phyloP scores from a whole-genome alignment of 2,329 filamentous ascomycete genomes.

The Cryphonectria nitschkei region DNA sequence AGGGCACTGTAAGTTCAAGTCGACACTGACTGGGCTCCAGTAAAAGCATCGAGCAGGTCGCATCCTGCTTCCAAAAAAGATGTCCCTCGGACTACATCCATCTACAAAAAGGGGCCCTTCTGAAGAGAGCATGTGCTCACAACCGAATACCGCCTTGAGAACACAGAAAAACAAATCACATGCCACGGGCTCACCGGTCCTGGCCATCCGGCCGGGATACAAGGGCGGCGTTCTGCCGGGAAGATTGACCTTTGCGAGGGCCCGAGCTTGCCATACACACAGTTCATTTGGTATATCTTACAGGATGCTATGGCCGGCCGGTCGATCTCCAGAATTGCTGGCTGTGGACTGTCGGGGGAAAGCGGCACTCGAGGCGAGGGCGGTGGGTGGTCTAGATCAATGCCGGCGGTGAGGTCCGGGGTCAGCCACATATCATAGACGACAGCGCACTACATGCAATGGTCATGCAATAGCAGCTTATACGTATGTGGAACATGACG shows the following conservation, averaged over 20 bases:
- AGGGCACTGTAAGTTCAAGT: neutral
- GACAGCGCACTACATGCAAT: too few relatives aligned
- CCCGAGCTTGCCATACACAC: neutral
- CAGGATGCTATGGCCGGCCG: neutral
- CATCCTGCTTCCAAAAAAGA: too few relatives aligned
- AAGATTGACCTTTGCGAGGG: neutral
- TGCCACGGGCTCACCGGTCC: neutral
- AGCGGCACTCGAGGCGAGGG: neutral
- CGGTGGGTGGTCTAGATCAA: neutral
- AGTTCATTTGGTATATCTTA: neutral
- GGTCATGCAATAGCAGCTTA: neutral
- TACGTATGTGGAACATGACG: neutral
- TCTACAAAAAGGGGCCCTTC: too few relatives aligned
- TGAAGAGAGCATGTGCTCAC: too few relatives aligned
- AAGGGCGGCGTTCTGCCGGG: neutral
- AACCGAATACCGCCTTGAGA: neutral
- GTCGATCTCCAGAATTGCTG: neutral
- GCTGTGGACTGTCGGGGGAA: neutral
- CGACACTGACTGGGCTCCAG: neutral
- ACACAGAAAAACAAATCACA: neutral
- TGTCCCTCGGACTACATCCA: too few relatives aligned
- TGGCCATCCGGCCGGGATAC: neutral
- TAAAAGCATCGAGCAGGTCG: neutral
- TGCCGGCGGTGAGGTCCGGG: constrained; percentile 8
- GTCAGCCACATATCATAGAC: neutral